Evolutionary conservation across 1,139 yeast species (phyloP).

Genomic region (Geotrichum fermentans): DNA sequence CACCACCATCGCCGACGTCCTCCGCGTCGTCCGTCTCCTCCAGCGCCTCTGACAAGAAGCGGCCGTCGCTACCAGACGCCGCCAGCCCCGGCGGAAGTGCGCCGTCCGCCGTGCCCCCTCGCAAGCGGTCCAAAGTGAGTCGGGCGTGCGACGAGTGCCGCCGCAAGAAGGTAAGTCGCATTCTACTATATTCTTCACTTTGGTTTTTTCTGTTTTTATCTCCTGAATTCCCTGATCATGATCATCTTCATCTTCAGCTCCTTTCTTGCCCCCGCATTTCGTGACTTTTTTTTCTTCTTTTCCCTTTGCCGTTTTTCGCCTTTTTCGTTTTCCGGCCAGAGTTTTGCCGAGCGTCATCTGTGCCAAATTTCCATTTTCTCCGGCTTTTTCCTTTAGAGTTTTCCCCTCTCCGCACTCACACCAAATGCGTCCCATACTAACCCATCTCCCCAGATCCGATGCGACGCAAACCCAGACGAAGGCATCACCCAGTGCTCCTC

Average conservation of each 20-base stretch:
- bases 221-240: not conserved
- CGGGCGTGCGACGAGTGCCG: constrained; percentile 42
- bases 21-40: not conserved
- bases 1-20: not conserved
- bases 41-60: constrained; percentile 3
- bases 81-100: not conserved
- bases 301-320: too few species aligned
- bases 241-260: not conserved
- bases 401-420: not conserved
- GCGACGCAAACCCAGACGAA: constrained; percentile 37
- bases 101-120: constrained; percentile 28
- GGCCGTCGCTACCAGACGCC: not conserved
- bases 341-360: not conserved
- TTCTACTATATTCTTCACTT: not conserved
- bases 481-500: constrained; percentile 36
- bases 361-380: not conserved
- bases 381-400: not conserved
- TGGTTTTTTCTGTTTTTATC: not conserved
- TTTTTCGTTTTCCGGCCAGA: too few species aligned
- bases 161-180: constrained; percentile 15
- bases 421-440: not conserved
- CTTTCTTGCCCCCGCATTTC: constrained; percentile 6
- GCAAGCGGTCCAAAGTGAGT: constrained; percentile 42
- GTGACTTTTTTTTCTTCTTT: too few species aligned
- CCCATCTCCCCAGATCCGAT: constrained; percentile 35